These are phyloP conservation scores for Xerocomellus dryophilus DNA, from an alignment of 768 basidiomycete genomes.

Conservation along the genomic window DNA sequence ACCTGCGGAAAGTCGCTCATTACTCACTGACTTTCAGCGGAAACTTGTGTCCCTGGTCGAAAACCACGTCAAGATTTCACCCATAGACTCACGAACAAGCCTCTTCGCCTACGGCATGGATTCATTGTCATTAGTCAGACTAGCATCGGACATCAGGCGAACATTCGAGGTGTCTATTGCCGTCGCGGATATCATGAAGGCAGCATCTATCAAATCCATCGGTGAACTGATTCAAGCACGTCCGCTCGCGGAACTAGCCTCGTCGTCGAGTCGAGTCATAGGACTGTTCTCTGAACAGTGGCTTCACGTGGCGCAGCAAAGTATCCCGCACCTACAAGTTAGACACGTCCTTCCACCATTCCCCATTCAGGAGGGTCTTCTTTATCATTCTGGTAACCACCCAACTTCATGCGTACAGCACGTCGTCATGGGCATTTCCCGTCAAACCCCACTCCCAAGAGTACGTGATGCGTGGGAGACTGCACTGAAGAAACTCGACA, in stretches of 20 bases:
- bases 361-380: conserved; percentile 46
- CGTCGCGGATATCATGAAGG: conserved; percentile 33
- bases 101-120: conserved; percentile 36
- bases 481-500: conserved; percentile 25
- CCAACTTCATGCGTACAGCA: conserved; percentile 45
- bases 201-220: conserved; percentile 21
- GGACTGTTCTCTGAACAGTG: conserved; percentile 19
- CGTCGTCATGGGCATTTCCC: conserved; percentile 33
- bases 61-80: conserved; percentile 17
- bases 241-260: background rate
- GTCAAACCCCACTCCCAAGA: conserved; percentile 15
- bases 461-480: conserved; percentile 37
- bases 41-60: conserved; percentile 36
- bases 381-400: conserved; percentile 39
- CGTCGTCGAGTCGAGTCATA: background rate
- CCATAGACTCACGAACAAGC: conserved; percentile 21
- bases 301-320: conserved; percentile 10
- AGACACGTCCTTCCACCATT: conserved; percentile 40
- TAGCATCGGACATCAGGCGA: conserved; percentile 25
- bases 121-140: conserved; percentile 25
- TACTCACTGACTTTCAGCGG: conserved; percentile 31
- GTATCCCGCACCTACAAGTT: conserved; percentile 4
- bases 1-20: background rate
- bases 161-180: conserved; percentile 17
- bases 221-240: conserved; percentile 14